phyloP scores from a whole-genome alignment of 1,139 yeast species.

The Sugiyamaella paludigena region DNA sequence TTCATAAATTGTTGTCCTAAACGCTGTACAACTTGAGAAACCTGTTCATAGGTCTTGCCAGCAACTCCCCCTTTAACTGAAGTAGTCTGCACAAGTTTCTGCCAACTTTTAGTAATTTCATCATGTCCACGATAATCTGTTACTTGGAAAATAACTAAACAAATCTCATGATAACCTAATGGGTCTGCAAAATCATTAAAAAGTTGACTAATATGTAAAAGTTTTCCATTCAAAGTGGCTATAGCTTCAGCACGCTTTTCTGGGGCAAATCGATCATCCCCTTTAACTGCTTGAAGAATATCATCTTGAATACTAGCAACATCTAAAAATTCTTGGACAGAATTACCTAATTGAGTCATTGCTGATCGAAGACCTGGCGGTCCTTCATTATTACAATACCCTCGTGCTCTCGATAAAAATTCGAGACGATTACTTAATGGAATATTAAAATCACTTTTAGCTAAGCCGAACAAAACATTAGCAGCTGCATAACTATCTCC shows the following conservation, averaged over 20 bases:
- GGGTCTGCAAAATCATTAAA: conserved; percentile 89
- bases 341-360: conserved; percentile 61
- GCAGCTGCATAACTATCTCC: conserved; percentile 83
- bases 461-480: conserved; percentile 67
- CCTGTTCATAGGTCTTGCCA: conserved; percentile 34
- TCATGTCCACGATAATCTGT: conserved; percentile 55
- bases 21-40: conserved; percentile 43
- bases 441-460: conserved; percentile 71
- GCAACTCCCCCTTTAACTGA: conserved; percentile 34
- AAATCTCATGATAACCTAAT: conserved; percentile 78
- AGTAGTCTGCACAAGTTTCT: conserved; percentile 33
- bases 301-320: conserved; percentile 91
- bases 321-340: conserved; percentile 77
- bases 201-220: conserved; percentile 70
- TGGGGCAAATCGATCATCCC: conserved; percentile 56
- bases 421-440: conserved; percentile 75
- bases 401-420: conserved; percentile 86
- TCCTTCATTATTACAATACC: conserved; percentile 83
- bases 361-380: conserved; percentile 71
- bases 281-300: conserved; percentile 54
- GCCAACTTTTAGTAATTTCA: conserved; percentile 41
- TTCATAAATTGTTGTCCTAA: conserved; percentile 51
- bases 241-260: conserved; percentile 47
- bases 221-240: conserved; percentile 57
- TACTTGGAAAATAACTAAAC: conserved; percentile 72